Conservation (phyloP, 495 filamentous ascomycete species). For the Podospora pseudoanserina region DNA sequence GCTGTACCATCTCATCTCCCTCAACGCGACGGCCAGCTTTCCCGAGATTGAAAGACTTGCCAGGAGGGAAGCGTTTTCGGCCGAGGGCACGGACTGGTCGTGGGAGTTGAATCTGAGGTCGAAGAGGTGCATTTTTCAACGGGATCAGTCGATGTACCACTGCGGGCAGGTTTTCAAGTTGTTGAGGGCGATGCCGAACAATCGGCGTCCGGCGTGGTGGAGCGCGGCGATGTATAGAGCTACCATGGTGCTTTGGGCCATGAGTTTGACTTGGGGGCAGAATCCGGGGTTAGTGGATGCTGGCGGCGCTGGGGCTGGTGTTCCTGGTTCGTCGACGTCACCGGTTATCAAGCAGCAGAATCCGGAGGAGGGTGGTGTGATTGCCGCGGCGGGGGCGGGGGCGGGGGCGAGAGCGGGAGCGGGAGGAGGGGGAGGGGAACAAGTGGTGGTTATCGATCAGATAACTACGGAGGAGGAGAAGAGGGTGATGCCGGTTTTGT, state of each 20-base stretch:
- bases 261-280: slow-evolving; percentile 25
- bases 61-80: slow-evolving; percentile 41
- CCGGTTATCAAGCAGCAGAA: slow-evolving; percentile 24
- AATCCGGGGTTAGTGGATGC: neutral
- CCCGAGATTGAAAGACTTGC: slow-evolving; percentile 57
- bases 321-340: slow-evolving; percentile 28
- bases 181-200: slow-evolving; percentile 42
- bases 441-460: slow-evolving; percentile 38
- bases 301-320: no score
- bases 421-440: neutral
- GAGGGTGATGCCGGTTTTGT: slow-evolving; percentile 36
- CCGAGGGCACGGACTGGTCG: slow-evolving; percentile 41
- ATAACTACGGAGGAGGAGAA: slow-evolving; percentile 36
- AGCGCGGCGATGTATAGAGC: slow-evolving; percentile 51
- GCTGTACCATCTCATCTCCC: slow-evolving; percentile 60
- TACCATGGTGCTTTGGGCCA: slow-evolving; percentile 49
- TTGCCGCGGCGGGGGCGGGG: neutral
- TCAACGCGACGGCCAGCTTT: slow-evolving; percentile 58
- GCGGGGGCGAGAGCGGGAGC: slow-evolving; percentile 20
- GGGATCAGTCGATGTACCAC: slow-evolving; percentile 56
- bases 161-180: slow-evolving; percentile 57
- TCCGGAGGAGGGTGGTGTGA: slow-evolving; percentile 8
- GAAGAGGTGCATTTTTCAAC: slow-evolving; percentile 51
- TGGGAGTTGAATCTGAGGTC: slow-evolving; percentile 46
- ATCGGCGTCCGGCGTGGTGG: slow-evolving; percentile 53